These are phyloP conservation scores for Houttuynia cordata DNA, from an alignment of 164 flowering plant species.

Conservation along the genomic window DNA sequence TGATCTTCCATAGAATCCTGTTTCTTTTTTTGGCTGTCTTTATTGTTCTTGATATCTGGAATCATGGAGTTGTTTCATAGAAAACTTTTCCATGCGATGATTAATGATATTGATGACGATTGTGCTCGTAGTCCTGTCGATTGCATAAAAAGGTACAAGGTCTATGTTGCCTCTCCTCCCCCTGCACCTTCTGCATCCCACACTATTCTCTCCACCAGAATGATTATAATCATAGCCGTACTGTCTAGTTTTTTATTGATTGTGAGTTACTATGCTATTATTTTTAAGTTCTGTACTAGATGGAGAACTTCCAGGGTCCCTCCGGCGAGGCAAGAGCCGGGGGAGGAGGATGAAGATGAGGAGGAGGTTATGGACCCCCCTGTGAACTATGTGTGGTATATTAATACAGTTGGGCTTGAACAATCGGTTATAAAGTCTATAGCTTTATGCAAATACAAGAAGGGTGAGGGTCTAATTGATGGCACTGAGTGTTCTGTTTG, in stretches of 20 bases:
- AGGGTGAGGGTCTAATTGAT: constrained; percentile 52
- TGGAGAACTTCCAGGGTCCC: not conserved
- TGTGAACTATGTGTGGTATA: constrained; percentile 1
- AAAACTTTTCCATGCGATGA: not conserved
- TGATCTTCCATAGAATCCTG: too few relatives aligned
- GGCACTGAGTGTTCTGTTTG: constrained; percentile 66
- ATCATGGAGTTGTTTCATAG: not conserved
- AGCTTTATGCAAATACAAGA: constrained; percentile 47
- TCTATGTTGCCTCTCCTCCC: not conserved
- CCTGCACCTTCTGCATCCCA: not conserved
- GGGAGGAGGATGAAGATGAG: not conserved
- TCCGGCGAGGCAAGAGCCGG: not conserved
- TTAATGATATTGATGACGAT: not conserved
- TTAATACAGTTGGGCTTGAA: constrained; percentile 40
- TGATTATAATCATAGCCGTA: not conserved
- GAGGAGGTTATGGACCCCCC: not conserved
- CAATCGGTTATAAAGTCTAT: constrained; percentile 59
- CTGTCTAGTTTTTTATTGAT: not conserved
- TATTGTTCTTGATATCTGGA: not conserved
- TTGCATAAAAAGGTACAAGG: too few relatives aligned
- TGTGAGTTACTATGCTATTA: not conserved
- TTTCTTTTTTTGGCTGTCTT: not conserved
- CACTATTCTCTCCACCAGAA: not conserved
- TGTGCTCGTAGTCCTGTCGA: not conserved
- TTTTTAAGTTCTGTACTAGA: not conserved